These are phyloP conservation scores for Copromyces sp. DNA, from an alignment of 495 filamentous ascomycete species.

Conservation along the genomic window DNA sequence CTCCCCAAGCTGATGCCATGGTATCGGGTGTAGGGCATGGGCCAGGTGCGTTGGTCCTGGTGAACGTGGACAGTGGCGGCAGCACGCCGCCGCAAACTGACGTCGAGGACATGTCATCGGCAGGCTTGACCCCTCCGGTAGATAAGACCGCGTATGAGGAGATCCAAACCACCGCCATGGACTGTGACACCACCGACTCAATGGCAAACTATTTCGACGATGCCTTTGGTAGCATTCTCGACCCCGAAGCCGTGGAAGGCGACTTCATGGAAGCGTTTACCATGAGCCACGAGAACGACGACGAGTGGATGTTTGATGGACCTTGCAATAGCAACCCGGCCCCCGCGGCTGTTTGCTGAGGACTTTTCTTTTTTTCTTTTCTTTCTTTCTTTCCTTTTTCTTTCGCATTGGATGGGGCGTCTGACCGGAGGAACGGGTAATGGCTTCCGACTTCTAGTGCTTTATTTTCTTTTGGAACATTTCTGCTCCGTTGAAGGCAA, in stretches of 20 bases:
- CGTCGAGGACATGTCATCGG: background rate
- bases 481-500: background rate
- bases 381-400: background rate
- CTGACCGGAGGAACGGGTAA: background rate
- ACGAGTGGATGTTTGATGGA: constrained; percentile 3
- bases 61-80: background rate
- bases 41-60: background rate
- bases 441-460: background rate
- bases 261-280: background rate
- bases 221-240: background rate
- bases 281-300: background rate
- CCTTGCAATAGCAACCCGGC: background rate
- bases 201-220: background rate
- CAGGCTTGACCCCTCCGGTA: background rate
- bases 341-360: background rate
- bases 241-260: background rate
- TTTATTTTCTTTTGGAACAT: background rate
- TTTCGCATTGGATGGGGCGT: background rate
- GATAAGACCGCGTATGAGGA: background rate
- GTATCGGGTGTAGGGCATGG: background rate
- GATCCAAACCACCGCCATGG: background rate
- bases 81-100: background rate
- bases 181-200: background rate
- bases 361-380: background rate
- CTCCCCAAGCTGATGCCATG: background rate